Base-by-base conservation (phyloP, 768 basidiomycete genomes). In the Tremella mesenterica region DNA sequence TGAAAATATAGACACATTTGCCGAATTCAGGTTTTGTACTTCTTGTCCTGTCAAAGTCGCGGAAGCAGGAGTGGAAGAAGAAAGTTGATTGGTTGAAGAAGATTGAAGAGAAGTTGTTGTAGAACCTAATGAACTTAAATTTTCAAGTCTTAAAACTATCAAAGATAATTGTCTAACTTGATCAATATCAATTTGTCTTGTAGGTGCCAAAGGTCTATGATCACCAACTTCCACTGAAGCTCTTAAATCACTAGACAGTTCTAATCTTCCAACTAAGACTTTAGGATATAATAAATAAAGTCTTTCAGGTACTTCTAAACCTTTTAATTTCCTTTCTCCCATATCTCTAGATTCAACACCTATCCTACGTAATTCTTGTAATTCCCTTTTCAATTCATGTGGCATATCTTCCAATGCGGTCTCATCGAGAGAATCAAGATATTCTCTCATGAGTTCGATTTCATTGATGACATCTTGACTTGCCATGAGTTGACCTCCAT, bases 401-500 rank as follows among this genome's bases (percentile, higher is more conserved):
- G 72, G 72, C 23, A 75, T 43, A 33, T 71, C 64, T 20, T 61
- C 66, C 55, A 69, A 48, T 27, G 64, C 61, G 45, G 63, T 70
- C 12, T 74, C 73, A 18, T 72, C 71, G 31, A 65, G 56, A 1
- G 52, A 61, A 52, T 71, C 74, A 0, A 66, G 44, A 57, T 63
- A 72, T 75, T 93, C 91, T 52, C 83, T 81, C 9, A 74, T 61
- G 16, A 57, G 53, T 28, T 66, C 58, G 20, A 74, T 61, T 60
- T 74, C 72, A 46, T 70, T 69, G 48, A 90, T 78, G 60, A 92
- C 83, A 53, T 95, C 90, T 2, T 83, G 80, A 65, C 87, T 90
- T 65, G 87, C 85, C 81, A 86, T 85, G 68, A 97, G 88, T 72
- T 97, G 89, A 0, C 95, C 95, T 6, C 95, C 95, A 8, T 82